A percentile compares a stretch with the other conserved stretches of the same genome.
Evolutionary conservation across 495 filamentous ascomycete genomes (phyloP).

Genomic region (Acidiella bohemica): DNA sequence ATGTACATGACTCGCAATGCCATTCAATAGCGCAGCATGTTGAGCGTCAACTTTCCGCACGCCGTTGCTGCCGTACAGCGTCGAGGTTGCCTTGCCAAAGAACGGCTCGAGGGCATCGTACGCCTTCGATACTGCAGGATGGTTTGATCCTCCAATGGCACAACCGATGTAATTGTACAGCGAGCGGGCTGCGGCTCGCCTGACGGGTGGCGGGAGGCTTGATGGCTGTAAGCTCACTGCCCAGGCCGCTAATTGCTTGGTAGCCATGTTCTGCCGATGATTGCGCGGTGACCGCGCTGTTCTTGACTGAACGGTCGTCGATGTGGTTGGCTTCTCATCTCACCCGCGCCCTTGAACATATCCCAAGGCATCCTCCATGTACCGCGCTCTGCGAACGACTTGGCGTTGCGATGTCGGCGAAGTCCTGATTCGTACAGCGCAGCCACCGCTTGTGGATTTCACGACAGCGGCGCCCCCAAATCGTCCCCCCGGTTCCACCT

Average conservation of each 20-base stretch:
- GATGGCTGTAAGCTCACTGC: constrained; percentile 27
- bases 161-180: constrained; percentile 44
- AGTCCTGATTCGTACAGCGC: too few species aligned
- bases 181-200: constrained; percentile 21
- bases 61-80: constrained; percentile 31
- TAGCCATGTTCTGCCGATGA: too few species aligned
- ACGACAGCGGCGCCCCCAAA: too few species aligned
- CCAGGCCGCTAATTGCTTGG: constrained; percentile 30
- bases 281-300: too few species aligned
- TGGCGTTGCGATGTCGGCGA: too few species aligned
- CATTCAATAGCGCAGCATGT: constrained; percentile 41
- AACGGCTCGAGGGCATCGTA: constrained; percentile 32
- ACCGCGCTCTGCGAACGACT: too few species aligned
- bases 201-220: constrained; percentile 24
- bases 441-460: too few species aligned
- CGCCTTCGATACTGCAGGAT: constrained; percentile 37
- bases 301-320: too few species aligned
- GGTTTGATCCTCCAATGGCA: constrained; percentile 35
- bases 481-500: too few species aligned
- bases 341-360: too few species aligned
- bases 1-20: constrained; percentile 42
- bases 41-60: constrained; percentile 32
- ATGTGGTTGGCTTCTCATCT: too few species aligned
- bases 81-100: constrained; percentile 33
- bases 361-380: too few species aligned